Evolutionary conservation across 177 flowering plant genomes (phyloP).

Genomic region (Tripterygium wilfordii): DNA sequence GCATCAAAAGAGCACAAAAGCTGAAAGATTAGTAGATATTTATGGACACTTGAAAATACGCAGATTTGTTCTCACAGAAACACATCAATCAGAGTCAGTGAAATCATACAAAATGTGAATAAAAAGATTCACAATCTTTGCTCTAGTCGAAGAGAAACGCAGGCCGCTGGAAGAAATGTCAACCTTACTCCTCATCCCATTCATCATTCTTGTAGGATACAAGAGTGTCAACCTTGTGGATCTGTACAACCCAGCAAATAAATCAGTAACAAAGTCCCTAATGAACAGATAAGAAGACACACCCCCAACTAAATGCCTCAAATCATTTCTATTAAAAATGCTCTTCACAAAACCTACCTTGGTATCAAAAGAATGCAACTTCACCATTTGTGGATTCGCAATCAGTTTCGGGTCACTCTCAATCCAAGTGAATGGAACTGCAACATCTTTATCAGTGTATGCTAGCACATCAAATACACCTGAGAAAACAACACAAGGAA

Average conservation of each 20-base stretch:
- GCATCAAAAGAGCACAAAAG: no score
- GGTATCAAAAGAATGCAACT: slow-evolving; percentile 92
- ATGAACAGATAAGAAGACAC: no score
- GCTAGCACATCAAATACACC: slow-evolving; percentile 98
- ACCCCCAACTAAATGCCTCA: no score
- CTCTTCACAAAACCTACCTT: slow-evolving; percentile 73
- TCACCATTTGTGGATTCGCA: slow-evolving; percentile 96
- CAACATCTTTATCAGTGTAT: slow-evolving; percentile 85
- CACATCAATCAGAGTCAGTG: no score
- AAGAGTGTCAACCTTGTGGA: slow-evolving; percentile 93
- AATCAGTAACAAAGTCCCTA: not conserved
- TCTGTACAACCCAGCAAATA: slow-evolving; percentile 43
- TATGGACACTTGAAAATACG: no score
- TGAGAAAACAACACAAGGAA: slow-evolving; percentile 12
- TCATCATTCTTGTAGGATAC: slow-evolving; percentile 97
- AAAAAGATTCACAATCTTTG: slow-evolving; percentile 42
- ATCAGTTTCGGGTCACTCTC: slow-evolving; percentile 98
- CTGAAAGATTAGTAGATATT: no score
- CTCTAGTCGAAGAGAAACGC: no score
- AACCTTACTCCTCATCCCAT: slow-evolving; percentile 73
- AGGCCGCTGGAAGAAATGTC: no score
- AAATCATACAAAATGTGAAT: slow-evolving; percentile 32
- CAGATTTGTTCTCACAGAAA: no score
- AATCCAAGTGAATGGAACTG: slow-evolving; percentile 89
- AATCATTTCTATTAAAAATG: no score